phyloP scores from a whole-genome alignment of 2,329 filamentous ascomycete genomes.

The Penicillium sp. region DNA sequence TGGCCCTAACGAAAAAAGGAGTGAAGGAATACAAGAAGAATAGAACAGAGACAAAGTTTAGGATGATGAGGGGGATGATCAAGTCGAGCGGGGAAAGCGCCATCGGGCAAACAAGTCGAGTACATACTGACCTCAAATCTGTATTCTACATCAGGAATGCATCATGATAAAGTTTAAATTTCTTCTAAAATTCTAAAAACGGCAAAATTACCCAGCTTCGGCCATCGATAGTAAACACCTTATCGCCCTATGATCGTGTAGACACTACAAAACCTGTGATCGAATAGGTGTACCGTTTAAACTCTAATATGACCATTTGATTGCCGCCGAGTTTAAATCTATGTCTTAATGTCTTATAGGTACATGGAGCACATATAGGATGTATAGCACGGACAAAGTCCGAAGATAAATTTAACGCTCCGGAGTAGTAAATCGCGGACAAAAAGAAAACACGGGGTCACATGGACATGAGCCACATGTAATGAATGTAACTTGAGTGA shows the following conservation, averaged over 20 bases:
- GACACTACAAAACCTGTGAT: not conserved
- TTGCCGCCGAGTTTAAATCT: not conserved
- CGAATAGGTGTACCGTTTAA: not conserved
- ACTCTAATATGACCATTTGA: not conserved
- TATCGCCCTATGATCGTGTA: not conserved
- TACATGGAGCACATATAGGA: not conserved
- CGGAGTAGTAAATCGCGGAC: not conserved
- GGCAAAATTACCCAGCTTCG: conserved; percentile 9
- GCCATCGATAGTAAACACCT: not conserved
- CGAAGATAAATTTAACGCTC: too few species aligned
- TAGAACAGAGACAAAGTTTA: not conserved
- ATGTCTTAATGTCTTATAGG: not conserved
- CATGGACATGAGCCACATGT: not conserved
- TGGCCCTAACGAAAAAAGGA: not conserved
- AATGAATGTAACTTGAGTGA: not conserved
- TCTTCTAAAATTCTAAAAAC: conserved; percentile 9
- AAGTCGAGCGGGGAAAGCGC: conserved; percentile 1
- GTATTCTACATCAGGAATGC: conserved; percentile 1
- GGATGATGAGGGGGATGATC: not conserved
- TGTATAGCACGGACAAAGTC: too few species aligned
- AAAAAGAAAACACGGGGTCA: not conserved
- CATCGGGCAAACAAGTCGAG: not conserved
- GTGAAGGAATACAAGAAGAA: not conserved
- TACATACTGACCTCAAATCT: too few species aligned
- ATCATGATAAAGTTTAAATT: conserved; percentile 2